Evolutionary conservation across 805 yeast genomes (phyloP), one percentile per base, ranked within the genome.

Genomic region (Ogataea sp.): DNA sequence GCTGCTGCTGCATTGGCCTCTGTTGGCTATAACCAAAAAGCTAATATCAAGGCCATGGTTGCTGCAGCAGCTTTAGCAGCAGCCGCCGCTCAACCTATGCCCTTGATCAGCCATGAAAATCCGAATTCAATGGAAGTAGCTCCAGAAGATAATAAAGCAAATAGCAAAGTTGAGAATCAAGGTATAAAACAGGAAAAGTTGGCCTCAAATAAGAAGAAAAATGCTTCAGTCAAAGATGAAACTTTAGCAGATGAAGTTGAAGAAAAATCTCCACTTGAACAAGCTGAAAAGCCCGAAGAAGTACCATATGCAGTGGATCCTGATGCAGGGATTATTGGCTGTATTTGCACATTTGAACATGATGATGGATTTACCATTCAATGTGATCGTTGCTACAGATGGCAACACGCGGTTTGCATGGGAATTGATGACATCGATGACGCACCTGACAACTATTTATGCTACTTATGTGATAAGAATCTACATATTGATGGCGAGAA

Each of bases 331-430:
- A 61, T 78, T 0, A 89, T 90, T 39, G 86, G 95, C 2, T 90
- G 97, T 62, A 76, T 89, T 8, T 90, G 97, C 67, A 87, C 79
- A 1, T 79, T 70, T 49, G 84, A 78, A 42, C 94, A 86, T 43
- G 96, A 87, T 61, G 93, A 90, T 50, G 97, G 97, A 0, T 82
- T 86, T 53, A 89, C 95, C 20, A 84, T 93, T 45, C 97, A 93
- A 62, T 93, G 98, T 64, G 96, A 88, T 56, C 71, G 76, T 26
- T 89, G 97, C 59, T 80, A 75, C 58, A 75, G 95, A 45, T 89
- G 97, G 97, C 96, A 89, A 56, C 97, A 89, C 62, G 88, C 93
- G 21, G 68, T 75, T n/a, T 89, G 97, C 60, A 85, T 87, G 75
- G 83, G 82, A 7, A 85, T 84, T 41, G 68, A 68, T 34, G 74